These are phyloP conservation scores for Flagelloscypha sp. DNA, from an alignment of 768 basidiomycete genomes.

Conservation along the genomic window DNA sequence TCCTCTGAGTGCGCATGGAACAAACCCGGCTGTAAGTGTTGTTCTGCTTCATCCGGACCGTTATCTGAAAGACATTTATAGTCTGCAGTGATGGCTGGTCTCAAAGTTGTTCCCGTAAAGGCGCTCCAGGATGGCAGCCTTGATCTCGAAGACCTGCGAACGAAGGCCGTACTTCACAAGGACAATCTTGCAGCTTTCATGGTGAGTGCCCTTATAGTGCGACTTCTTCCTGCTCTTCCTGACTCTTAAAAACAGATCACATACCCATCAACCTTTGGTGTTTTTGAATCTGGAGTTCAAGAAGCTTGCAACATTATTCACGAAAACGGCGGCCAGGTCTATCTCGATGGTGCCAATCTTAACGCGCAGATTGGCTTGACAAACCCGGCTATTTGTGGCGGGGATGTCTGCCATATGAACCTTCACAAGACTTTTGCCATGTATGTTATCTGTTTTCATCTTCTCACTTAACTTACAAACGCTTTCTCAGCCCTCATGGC, in stretches of 20 bases:
- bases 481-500: constrained; percentile 70
- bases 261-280: constrained; percentile 95
- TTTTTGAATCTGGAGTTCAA: constrained; percentile 88
- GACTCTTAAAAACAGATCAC: constrained; percentile 57
- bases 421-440: constrained; percentile 98
- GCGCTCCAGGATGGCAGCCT: constrained; percentile 80
- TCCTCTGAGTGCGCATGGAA: constrained; percentile 94
- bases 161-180: constrained; percentile 86
- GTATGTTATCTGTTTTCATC: constrained; percentile 31
- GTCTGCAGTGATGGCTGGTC: constrained; percentile 95
- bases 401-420: constrained; percentile 97
- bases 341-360: constrained; percentile 92
- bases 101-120: constrained; percentile 96
- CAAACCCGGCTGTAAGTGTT: constrained; percentile 84
- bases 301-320: constrained; percentile 93
- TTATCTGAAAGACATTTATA: constrained; percentile 23
- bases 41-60: neutral
- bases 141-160: constrained; percentile 76
- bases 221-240: neutral
- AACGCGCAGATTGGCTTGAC: constrained; percentile 93
- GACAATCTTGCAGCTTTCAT: constrained; percentile 93
- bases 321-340: constrained; percentile 93
- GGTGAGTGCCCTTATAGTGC: constrained; percentile 35
- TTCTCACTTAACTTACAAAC: neutral
- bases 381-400: constrained; percentile 90